These are phyloP conservation scores for Trebouxia sp. DNA, from an alignment of 139 green algal genomes.

Conservation along the genomic window DNA sequence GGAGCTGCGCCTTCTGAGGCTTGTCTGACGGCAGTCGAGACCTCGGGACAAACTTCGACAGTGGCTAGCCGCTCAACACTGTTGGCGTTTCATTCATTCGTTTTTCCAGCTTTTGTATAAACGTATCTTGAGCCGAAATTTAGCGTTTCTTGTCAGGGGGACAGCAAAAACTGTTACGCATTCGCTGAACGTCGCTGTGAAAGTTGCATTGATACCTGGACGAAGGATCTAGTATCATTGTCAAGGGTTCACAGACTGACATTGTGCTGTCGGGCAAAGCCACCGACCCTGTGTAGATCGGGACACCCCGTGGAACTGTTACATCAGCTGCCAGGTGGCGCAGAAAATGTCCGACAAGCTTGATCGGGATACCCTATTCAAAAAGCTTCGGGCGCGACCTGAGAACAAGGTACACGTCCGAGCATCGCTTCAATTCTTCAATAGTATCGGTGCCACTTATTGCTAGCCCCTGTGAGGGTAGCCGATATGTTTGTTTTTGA, in stretches of 20 bases:
- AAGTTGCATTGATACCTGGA: too few relatives aligned
- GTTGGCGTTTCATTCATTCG: not conserved
- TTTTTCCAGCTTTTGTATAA: too few relatives aligned
- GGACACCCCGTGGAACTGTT: not conserved
- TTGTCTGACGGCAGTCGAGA: not conserved
- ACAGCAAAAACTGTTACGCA: too few relatives aligned
- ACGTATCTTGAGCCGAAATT: too few relatives aligned
- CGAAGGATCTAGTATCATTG: too few relatives aligned
- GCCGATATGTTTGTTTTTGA: not conserved
- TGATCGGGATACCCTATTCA: slow-evolving; percentile 86
- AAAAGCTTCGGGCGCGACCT: slow-evolving; percentile 75
- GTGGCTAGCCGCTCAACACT: not conserved
- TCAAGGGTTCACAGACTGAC: too few relatives aligned
- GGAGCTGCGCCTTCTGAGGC: not conserved
- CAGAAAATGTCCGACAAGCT: slow-evolving; percentile 37
- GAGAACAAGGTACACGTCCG: slow-evolving; percentile 98
- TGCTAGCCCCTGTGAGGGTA: not conserved
- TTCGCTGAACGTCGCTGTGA: too few relatives aligned
- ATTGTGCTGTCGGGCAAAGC: too few relatives aligned
- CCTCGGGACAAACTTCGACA: not conserved
- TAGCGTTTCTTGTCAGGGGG: too few relatives aligned
- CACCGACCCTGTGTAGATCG: not conserved
- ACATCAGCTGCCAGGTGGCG: slow-evolving; percentile 9
- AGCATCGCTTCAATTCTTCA: too few relatives aligned
- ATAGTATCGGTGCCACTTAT: not conserved